Base-by-base conservation (phyloP, 306 rosid species). In the Phaseolus lunatus region DNA sequence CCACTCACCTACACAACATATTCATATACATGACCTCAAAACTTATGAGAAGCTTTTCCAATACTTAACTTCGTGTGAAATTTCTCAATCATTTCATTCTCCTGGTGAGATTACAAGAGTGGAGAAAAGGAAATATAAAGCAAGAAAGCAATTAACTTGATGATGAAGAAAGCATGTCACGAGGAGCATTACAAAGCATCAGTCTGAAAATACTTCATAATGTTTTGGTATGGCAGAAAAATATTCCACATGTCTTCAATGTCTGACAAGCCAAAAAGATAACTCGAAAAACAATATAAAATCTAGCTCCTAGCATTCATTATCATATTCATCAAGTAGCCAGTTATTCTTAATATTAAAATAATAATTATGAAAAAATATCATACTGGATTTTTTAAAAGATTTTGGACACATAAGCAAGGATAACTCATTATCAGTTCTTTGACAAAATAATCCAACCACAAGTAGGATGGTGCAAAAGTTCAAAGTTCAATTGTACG, bases 381-480 rank as follows among this genome's bases (percentile, higher is more conserved):
- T 61, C 47, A 68, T 44, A 22, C 41, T 52, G 52, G 24, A 24
- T 78, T 14, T 41, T 67, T n/a, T 37, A 61, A 33, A 56, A 72
- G 24, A 47, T 57, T 49, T 57, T 77, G 59, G 8, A 29, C 78
- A 63, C 44, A 50, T 11, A 43, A 54, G 47, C 24, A 45, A 33
- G 44, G 72, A 45, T 4, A 16, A 52, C 26, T 52, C 4, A 11
- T 33, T 61, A 18, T 3, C 26, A 63, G 81, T 63, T 80, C 20
- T 12, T 59, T 54, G 48, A 66, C 72, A 16, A 63, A 52, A 63
- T 45, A 75, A 75, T 71, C 59, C 23, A 26, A 76, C 59, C 18
- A 13, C 65, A 77, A 49, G 65, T 20, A 66, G 31, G 39, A 66
- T 37, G 78, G 72, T 65, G 65, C 65, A 78, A 41, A 72, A 70